Conservation (phyloP, 2,329 filamentous ascomycete genomes). For the Alternaria postmessia region DNA sequence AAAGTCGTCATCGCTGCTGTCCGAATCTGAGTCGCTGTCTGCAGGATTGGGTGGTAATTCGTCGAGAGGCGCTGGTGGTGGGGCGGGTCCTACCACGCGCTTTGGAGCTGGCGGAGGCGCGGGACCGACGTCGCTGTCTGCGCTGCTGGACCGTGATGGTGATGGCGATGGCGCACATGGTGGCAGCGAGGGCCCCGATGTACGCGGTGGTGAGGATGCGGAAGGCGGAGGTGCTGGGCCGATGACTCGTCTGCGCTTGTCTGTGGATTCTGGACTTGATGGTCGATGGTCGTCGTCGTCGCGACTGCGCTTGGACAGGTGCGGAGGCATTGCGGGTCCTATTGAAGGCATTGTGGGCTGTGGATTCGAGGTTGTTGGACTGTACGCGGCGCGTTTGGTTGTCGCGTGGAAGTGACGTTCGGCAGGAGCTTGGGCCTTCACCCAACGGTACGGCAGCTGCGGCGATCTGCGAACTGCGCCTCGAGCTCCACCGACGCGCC, state of each 20-base stretch:
- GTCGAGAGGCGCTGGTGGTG: slow-evolving; percentile 60
- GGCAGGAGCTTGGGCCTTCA: slow-evolving; percentile 33
- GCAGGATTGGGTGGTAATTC: slow-evolving; percentile 55
- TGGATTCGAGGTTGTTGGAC: slow-evolving; percentile 21
- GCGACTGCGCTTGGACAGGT: slow-evolving; percentile 64
- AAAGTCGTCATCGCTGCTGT: slow-evolving; percentile 55
- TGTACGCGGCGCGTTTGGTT: neutral
- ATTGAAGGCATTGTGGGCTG: slow-evolving; percentile 68
- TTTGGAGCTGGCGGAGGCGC: slow-evolving; percentile 56
- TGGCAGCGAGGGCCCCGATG: slow-evolving; percentile 62
- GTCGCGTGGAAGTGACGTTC: slow-evolving; percentile 22
- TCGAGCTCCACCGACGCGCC: slow-evolving; percentile 19
- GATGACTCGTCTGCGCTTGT: slow-evolving; percentile 62
- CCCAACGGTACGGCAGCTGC: slow-evolving; percentile 20
- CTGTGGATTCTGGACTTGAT: slow-evolving; percentile 51
- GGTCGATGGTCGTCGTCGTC: slow-evolving; percentile 54
- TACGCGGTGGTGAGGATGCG: slow-evolving; percentile 42
- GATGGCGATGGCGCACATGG: slow-evolving; percentile 49
- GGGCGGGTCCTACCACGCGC: slow-evolving; percentile 62
- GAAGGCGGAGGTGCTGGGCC: slow-evolving; percentile 65
- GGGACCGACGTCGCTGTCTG: slow-evolving; percentile 39
- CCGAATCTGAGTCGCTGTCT: slow-evolving; percentile 44
- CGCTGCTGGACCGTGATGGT: slow-evolving; percentile 41
- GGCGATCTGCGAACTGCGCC: slow-evolving; percentile 24
- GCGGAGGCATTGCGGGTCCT: slow-evolving; percentile 74